Conservation (phyloP, 805 yeast species). For the Zygosaccharomyces bisporus region DNA sequence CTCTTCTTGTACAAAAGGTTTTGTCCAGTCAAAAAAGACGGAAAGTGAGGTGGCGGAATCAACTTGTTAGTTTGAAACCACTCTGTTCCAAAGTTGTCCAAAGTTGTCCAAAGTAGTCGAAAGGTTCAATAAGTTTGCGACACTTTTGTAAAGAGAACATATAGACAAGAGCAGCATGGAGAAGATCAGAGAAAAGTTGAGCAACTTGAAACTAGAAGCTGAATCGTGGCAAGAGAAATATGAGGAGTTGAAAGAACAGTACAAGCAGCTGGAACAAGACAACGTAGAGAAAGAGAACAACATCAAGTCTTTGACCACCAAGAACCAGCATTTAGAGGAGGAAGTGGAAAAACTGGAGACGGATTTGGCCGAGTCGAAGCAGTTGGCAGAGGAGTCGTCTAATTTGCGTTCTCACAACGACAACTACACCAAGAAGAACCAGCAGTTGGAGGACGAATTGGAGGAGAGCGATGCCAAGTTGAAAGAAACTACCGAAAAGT, state of each 20-base stretch:
- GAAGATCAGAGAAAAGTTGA: conserved; percentile 69
- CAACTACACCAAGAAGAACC: conserved; percentile 83
- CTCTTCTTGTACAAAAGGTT: conserved; percentile 3
- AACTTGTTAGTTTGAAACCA: background rate
- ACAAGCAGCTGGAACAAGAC: conserved; percentile 91
- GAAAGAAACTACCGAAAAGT: conserved; percentile 88
- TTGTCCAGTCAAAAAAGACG: conserved; percentile 6
- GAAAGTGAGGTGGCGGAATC: conserved; percentile 3
- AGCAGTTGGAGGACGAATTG: conserved; percentile 82
- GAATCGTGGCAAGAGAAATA: conserved; percentile 97
- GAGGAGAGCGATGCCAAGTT: conserved; percentile 87
- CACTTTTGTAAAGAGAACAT: background rate
- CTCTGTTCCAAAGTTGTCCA: background rate
- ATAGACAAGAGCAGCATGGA: conserved; percentile 39
- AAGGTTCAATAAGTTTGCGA: background rate
- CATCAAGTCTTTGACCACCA: conserved; percentile 87
- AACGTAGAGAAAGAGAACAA: conserved; percentile 89
- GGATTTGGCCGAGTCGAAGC: conserved; percentile 45
- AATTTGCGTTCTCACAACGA: conserved; percentile 87
- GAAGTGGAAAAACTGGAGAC: conserved; percentile 58
- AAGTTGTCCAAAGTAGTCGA: background rate
- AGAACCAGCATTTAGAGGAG: conserved; percentile 83
- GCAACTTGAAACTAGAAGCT: conserved; percentile 86
- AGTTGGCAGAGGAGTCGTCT: conserved; percentile 86
- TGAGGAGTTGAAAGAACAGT: conserved; percentile 75